Percentiles rank a stretch among this genome's conserved stretches.
phyloP scores from a whole-genome alignment of 176 grass and related monocot genomes.

The Tillandsia fasciculata region DNA sequence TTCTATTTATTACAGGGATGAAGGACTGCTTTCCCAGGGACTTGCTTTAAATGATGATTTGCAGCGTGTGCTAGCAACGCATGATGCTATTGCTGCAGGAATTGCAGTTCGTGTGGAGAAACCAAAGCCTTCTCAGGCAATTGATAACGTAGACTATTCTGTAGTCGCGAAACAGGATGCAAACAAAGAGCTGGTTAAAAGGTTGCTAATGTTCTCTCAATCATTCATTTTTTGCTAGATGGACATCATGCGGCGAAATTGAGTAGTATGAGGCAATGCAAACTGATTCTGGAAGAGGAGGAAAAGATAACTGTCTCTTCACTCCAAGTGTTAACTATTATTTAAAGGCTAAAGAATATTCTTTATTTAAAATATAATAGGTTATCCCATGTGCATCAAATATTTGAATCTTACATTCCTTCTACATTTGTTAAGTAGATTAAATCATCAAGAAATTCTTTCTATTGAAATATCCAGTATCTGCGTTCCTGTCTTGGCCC shows the following conservation, averaged over 20 bases:
- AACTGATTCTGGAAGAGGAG: no score
- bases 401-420: no score
- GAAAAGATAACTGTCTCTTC: no score
- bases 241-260: background rate
- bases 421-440: no score
- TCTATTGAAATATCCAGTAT: no score
- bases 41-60: slow-evolving; percentile 98
- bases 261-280: no score
- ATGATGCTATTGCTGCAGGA: slow-evolving; percentile 88
- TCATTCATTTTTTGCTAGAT: slow-evolving; percentile 12
- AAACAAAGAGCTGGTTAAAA: slow-evolving; percentile 50
- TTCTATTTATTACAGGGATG: slow-evolving; percentile 49
- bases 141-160: slow-evolving; percentile 71
- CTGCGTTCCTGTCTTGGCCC: no score
- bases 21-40: slow-evolving; percentile 81
- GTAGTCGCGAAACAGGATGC: slow-evolving; percentile 37
- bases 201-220: slow-evolving; percentile 28
- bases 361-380: no score
- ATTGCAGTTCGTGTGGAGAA: slow-evolving; percentile 89
- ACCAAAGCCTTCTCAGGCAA: slow-evolving; percentile 58
- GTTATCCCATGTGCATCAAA: no score
- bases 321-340: no score
- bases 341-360: no score
- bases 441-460: no score
- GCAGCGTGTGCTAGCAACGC: slow-evolving; percentile 78